Evolutionary conservation across 305 asterid species (phyloP).

Genomic region (Nicotiana rustica): DNA sequence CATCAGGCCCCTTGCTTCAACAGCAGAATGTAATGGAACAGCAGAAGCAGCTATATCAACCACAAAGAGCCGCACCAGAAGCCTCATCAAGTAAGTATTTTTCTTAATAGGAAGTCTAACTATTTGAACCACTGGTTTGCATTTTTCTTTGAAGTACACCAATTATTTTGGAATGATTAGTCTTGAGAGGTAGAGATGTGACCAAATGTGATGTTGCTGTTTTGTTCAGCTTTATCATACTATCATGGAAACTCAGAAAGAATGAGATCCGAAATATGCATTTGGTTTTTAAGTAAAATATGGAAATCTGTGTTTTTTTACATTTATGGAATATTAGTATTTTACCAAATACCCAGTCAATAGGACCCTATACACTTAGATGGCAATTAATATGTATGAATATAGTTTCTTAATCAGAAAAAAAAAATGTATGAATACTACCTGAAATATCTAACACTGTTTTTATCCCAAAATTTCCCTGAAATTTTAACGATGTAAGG

Average conservation of each 20-base stretch:
- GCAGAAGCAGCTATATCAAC: slow-evolving; percentile 78
- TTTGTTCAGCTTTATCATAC: neutral
- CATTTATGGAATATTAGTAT: neutral
- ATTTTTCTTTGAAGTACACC: slow-evolving; percentile 9
- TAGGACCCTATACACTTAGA: neutral
- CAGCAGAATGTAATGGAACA: slow-evolving; percentile 77
- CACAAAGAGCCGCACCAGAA: slow-evolving; percentile 77
- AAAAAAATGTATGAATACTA: neutral
- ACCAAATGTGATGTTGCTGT: slow-evolving; percentile 26
- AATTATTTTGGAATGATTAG: slow-evolving; percentile 3
- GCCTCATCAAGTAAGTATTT: slow-evolving; percentile 70
- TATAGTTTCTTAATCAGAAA: neutral
- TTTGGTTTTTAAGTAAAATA: neutral
- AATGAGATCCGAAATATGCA: slow-evolving; percentile 1
- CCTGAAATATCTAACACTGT: neutral
- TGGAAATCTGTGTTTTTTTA: neutral
- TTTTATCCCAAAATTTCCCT: neutral
- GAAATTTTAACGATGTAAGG: neutral
- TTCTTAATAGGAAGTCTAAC: slow-evolving; percentile 20
- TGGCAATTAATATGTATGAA: neutral
- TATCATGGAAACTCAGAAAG: slow-evolving; percentile 23
- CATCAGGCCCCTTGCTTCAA: slow-evolving; percentile 82
- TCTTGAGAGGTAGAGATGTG: neutral
- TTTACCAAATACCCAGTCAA: neutral
- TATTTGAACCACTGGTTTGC: slow-evolving; percentile 10